A percentile compares a stretch with the other conserved stretches of the same genome.
Conservation (phyloP, 139 green algal species). For the Edaphochlamys debaryana region DNA sequence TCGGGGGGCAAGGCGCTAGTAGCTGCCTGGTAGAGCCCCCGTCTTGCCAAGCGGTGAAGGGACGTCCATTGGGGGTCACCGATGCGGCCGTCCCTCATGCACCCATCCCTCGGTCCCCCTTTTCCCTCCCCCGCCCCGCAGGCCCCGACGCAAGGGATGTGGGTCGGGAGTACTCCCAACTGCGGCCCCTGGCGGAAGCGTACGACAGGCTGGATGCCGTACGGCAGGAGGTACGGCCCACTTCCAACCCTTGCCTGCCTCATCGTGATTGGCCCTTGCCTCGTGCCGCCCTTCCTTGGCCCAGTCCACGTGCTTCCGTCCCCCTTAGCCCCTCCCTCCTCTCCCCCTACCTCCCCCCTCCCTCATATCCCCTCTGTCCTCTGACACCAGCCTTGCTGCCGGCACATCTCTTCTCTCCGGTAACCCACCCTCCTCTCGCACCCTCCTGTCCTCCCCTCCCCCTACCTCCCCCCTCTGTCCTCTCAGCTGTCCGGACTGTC, state of each 20-base stretch:
- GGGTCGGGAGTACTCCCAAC: constrained; percentile 3
- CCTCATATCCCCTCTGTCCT: no score
- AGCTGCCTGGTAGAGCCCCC: neutral
- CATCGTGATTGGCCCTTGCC: no score
- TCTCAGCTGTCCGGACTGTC: constrained; percentile 6
- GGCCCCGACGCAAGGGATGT: neutral
- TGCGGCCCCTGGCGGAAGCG: constrained; percentile 3
- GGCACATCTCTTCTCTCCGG: no score
- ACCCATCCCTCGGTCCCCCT: no score
- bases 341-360: neutral
- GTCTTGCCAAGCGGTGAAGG: neutral
- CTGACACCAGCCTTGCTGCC: no score
- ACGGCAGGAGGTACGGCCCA: neutral
- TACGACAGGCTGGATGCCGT: constrained; percentile 4
- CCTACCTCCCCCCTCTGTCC: no score
- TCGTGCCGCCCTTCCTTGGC: neutral
- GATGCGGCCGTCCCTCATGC: neutral
- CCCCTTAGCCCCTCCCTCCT: neutral
- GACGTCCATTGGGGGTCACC: neutral
- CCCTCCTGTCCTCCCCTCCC: neutral
- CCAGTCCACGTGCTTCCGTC: neutral
- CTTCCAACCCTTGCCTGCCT: neutral
- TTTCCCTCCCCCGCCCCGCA: neutral
- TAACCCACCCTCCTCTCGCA: neutral
- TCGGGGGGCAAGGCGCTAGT: no score